These are phyloP conservation scores for Scutellaria baicalensis DNA, from an alignment of 257 asterid species.

Conservation along the genomic window DNA sequence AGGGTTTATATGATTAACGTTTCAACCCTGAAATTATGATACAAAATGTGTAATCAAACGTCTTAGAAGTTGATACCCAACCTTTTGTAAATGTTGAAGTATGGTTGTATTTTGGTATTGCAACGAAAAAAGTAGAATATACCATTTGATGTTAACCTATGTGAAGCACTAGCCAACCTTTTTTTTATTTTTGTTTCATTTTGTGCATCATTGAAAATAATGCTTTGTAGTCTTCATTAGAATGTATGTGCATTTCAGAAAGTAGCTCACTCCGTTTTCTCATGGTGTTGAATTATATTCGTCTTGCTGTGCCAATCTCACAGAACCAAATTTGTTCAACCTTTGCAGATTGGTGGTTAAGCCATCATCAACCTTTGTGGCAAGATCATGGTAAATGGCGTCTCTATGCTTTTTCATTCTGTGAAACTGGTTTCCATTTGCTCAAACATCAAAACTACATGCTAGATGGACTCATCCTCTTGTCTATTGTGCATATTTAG, in stretches of 20 bases:
- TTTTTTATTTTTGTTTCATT: background rate
- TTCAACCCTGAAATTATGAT: background rate
- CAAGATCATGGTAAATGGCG: constrained; percentile 22
- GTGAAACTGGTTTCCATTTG: background rate
- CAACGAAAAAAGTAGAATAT: background rate
- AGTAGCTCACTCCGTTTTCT: background rate
- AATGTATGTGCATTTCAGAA: background rate
- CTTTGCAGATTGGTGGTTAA: constrained; percentile 17
- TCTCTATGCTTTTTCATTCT: background rate
- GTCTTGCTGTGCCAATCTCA: background rate
- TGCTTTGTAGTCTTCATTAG: background rate
- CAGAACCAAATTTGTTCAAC: background rate
- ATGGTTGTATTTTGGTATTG: background rate
- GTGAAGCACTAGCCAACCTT: background rate
- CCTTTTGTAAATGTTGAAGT: background rate
- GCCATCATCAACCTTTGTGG: background rate
- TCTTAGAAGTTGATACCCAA: background rate
- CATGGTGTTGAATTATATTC: background rate
- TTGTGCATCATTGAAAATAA: background rate
- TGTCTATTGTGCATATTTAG: background rate
- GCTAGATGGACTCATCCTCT: background rate
- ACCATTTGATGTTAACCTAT: background rate
- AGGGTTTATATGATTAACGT: constrained; percentile 18
- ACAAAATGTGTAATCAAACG: background rate
- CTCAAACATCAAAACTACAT: background rate